Base-by-base conservation (phyloP, 2,329 filamentous ascomycete species). In the Paramyrothecium sp. region DNA sequence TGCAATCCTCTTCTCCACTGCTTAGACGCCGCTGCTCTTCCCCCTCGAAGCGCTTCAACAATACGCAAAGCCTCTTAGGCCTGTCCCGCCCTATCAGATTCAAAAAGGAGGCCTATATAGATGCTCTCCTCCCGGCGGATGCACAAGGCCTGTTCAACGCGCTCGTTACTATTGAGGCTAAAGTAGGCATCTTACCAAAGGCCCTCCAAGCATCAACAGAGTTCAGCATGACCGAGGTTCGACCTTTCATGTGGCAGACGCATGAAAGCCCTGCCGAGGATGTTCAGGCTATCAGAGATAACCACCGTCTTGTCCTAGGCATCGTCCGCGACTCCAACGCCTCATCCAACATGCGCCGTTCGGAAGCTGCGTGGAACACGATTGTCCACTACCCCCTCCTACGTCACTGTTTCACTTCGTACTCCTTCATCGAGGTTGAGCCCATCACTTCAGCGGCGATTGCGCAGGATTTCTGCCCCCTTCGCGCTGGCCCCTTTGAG, bases 371-470 rank as follows among this genome's bases (percentile, higher is more conserved):
- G 12, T 60, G 58, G 55, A 58, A 60, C 49, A 50, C 23, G 19
- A 23, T 47, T 7, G 58, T 60, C 16, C 58, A 60, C 20, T 50
- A 20, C 17, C 53, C 49, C 8, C 21, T 52, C 23, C 58, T 60
- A n/a, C 5, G 11, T 30, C 26, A 57, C 33, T 38, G 33, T 16
- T 55, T 51, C 33, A 19, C 30, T 1, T n/a, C 41, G 51, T 41
- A 7, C 21, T 21, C 48, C 17, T 53, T 46, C 26, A 46, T 55
- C 19, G 51, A 2, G 30, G 52, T 60, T 34, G 58, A 60, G 50
- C 49, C 41, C n/a, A 58, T 58, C 19, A 55, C 53, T n/a, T 55
- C 55, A 11, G 58, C 58, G 13, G 44, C 38, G 26, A 60, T 60
- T 21, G 23, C 55, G n/a, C 44, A 49, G 11, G 53, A 47, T 7